A percentile compares a stretch with the other conserved stretches of the same genome.
These are phyloP conservation scores for Pseudogymnoascus sp. DNA, from an alignment of 2,329 filamentous ascomycete species.

Conservation along the genomic window DNA sequence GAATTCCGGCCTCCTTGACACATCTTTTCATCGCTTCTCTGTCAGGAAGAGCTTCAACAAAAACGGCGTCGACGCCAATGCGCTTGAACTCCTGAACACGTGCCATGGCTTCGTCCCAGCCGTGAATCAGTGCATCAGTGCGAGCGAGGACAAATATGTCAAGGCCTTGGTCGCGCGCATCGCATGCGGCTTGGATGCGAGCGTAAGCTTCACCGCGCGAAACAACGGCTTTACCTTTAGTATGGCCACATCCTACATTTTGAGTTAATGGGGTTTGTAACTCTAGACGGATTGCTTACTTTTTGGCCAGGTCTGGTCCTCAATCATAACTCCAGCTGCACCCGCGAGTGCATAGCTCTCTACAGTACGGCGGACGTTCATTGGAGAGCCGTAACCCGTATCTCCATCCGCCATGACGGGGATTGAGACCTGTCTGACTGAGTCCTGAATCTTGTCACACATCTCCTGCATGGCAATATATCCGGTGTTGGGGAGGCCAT, in stretches of 20 bases:
- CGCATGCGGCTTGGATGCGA: conserved; percentile 37
- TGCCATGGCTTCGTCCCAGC: conserved; percentile 37
- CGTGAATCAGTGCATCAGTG: conserved; percentile 35
- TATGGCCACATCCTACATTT: conserved; percentile 35
- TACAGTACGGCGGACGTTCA: conserved; percentile 39
- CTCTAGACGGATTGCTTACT: conserved; percentile 24
- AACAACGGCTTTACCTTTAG: conserved; percentile 38
- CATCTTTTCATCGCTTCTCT: conserved; percentile 34
- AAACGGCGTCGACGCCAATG: conserved; percentile 38
- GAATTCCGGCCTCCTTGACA: conserved; percentile 31
- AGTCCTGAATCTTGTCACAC: conserved; percentile 37
- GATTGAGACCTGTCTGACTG: conserved; percentile 29
- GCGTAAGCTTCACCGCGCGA: conserved; percentile 37
- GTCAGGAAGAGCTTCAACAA: conserved; percentile 38
- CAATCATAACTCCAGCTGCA: conserved; percentile 35
- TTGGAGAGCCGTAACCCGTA: conserved; percentile 39
- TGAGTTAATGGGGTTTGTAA: neutral
- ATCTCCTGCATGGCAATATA: conserved; percentile 42
- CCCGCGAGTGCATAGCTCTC: conserved; percentile 30
- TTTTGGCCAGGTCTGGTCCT: conserved; percentile 42
- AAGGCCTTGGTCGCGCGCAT: conserved; percentile 36
- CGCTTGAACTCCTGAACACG: conserved; percentile 34
- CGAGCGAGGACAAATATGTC: conserved; percentile 40
- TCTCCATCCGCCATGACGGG: conserved; percentile 40
- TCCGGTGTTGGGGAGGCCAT: conserved; percentile 39